Evolutionary conservation across 2,329 filamentous ascomycete genomes (phyloP).

Genomic region (Colletotrichum paranaense): DNA sequence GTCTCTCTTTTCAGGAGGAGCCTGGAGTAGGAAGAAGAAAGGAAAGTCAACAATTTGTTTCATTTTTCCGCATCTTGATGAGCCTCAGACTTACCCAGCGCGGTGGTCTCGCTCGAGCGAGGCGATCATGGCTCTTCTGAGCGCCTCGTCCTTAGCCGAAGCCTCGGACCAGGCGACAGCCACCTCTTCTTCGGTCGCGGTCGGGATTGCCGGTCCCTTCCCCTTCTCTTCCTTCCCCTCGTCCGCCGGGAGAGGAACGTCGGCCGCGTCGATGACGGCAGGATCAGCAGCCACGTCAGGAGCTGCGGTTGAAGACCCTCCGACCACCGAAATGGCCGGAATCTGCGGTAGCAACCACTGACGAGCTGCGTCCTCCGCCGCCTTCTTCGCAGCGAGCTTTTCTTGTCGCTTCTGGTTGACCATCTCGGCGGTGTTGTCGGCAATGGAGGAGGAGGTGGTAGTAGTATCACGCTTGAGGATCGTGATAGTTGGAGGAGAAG

Average conservation of each 20-base stretch:
- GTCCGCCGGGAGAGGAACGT: neutral
- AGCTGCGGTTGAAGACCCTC: neutral
- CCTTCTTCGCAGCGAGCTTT: conserved; percentile 13
- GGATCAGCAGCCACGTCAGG: neutral
- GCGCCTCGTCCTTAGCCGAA: neutral
- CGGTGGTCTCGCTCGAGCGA: conserved; percentile 13
- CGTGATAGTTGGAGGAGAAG: neutral
- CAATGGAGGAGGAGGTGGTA: neutral
- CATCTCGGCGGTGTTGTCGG: conserved; percentile 2
- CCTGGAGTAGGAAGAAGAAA: neutral
- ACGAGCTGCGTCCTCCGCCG: neutral
- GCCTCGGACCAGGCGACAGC: neutral
- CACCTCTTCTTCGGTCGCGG: neutral
- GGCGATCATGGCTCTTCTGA: conserved; percentile 15
- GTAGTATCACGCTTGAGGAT: neutral
- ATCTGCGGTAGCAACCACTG: neutral
- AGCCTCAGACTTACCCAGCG: neutral
- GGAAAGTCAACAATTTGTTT: neutral
- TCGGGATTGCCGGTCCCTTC: neutral
- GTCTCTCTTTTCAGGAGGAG: neutral
- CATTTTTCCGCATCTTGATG: too few relatives aligned
- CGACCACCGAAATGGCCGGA: neutral
- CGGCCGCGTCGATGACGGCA: neutral
- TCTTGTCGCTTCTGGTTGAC: neutral
- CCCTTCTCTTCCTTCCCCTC: neutral